Conservation (phyloP, 768 basidiomycete genomes). For the Sarcodon aspratus region DNA sequence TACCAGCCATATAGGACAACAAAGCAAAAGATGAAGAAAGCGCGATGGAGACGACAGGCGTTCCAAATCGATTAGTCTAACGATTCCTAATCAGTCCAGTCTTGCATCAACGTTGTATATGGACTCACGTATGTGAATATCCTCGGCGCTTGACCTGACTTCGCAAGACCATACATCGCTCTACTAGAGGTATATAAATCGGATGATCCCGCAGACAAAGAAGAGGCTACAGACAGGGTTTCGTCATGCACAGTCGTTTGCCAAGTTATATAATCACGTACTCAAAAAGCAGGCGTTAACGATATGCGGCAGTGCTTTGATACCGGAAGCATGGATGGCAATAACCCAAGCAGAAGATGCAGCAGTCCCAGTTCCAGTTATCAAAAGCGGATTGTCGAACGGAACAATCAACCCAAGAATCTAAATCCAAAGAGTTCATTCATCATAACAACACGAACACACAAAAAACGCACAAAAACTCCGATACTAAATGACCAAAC, state of each 20-base stretch:
- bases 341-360: conserved; percentile 46
- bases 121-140: conserved; percentile 43
- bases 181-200: conserved; percentile 28
- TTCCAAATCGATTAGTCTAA: neutral
- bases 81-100: too few relatives aligned
- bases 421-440: conserved; percentile 22
- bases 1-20: conserved; percentile 27
- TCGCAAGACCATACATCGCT: conserved; percentile 41
- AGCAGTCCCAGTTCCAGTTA: conserved; percentile 26
- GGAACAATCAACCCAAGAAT: conserved; percentile 38
- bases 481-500: too few relatives aligned
- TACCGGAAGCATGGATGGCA: conserved; percentile 42
- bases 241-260: neutral
- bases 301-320: conserved; percentile 40
- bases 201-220: conserved; percentile 30
- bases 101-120: too few relatives aligned
- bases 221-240: conserved; percentile 25
- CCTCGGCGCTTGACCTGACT: conserved; percentile 50
- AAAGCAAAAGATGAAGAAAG: conserved; percentile 19
- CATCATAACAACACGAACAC: too few relatives aligned
- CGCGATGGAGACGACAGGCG: conserved; percentile 21
- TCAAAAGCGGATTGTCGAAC: conserved; percentile 30
- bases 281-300: conserved; percentile 15
- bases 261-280: neutral
- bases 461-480: too few relatives aligned